Conservation (phyloP, 163 green algal genomes). For the Botryococcus braunii region DNA sequence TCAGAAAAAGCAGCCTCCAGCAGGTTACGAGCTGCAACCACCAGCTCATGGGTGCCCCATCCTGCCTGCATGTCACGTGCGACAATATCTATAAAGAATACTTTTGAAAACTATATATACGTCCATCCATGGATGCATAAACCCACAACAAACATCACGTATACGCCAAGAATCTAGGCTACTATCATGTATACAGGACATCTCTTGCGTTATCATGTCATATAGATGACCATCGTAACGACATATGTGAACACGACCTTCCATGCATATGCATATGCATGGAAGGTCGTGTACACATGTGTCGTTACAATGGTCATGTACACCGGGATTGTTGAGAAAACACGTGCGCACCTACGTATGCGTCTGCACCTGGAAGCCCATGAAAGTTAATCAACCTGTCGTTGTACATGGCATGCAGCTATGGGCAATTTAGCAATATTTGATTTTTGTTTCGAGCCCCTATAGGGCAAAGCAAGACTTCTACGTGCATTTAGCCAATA, state of each 20-base stretch:
- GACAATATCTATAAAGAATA: not conserved
- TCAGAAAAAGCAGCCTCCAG: slow-evolving; percentile 15
- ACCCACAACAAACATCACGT: not conserved
- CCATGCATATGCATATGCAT: too few relatives aligned
- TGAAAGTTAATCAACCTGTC: not conserved
- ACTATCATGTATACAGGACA: not conserved
- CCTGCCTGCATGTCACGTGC: not conserved
- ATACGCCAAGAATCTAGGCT: not conserved
- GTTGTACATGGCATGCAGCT: not conserved
- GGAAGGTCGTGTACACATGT: not conserved
- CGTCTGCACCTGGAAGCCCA: not conserved
- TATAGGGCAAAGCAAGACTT: too few relatives aligned
- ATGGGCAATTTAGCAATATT: too few relatives aligned
- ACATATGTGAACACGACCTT: not conserved
- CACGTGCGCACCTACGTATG: not conserved
- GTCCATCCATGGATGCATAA: not conserved
- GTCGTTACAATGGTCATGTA: not conserved
- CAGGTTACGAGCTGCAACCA: slow-evolving; percentile 17
- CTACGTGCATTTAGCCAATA: too few relatives aligned
- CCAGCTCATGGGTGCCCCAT: slow-evolving; percentile 21
- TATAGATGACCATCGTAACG: not conserved
- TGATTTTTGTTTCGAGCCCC: too few relatives aligned
- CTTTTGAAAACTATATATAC: not conserved
- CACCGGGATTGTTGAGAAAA: not conserved
- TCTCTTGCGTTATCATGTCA: not conserved